Evolutionary conservation across 2,329 filamentous ascomycete genomes (phyloP), one percentile per base, ranked within the genome.

Genomic region (Colletotrichum nymphaeae): DNA sequence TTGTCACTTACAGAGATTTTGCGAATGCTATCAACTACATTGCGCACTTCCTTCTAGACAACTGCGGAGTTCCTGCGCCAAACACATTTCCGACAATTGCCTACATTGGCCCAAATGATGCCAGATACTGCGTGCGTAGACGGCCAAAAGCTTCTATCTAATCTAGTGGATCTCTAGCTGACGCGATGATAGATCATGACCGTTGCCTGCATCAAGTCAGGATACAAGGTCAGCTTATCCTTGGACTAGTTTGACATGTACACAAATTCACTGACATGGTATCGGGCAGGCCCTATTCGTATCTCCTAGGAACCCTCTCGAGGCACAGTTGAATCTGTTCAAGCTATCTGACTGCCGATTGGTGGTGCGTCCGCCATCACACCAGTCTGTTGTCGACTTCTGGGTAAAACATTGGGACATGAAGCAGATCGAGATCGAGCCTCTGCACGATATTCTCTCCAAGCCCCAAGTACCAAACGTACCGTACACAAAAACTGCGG

Each of bases 241-340:
- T 9, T 79, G 80, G 35, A 81, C 80, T 1, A 84, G 82, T 0
- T 78, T 87, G 24, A 82, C n/a, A 9, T 9, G 19, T 4, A 4
- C 82, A 6, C 2, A 4, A 14, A 7, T 49, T 53, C 6, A 64
- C 22, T 8, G 4, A 9, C 19, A 19, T 19, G 14, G 6, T 16
- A 42, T 7, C 16, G 14, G 16, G 4, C n/a, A 84, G 80, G 81
- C 83, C 4, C 78, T 88, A 4, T 84, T 86, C 52, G 83, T 87
- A 49, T 88, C 85, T 22, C 81, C 84, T 0, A 82, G 86, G 1
- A 88, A 88, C 70, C 83, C 84, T 1, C 78, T 80, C 5, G 85
- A 86, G 57, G 85, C 81, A 2, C 85, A 88, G 68, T 58, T 86
- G n/a, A 84, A 83, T 37, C 80, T 88, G 0, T 84, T 88, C 60